phyloP scores from a whole-genome alignment of 2,329 filamentous ascomycete species.

The Coccinonectria pachysandricola region DNA sequence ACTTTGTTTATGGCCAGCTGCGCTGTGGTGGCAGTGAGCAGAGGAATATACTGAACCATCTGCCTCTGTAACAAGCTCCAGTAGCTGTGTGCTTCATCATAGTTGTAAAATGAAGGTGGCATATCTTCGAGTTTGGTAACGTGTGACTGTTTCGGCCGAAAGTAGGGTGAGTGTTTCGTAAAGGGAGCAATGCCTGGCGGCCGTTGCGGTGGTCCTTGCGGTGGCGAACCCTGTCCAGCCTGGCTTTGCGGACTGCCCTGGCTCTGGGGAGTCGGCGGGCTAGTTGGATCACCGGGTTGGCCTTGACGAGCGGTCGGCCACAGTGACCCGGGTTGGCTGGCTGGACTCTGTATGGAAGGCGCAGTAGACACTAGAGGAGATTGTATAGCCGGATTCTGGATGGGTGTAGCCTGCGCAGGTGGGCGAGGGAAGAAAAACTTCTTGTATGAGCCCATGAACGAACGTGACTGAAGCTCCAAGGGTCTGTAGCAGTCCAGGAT shows the following conservation, averaged over 20 bases:
- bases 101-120: conserved; percentile 20
- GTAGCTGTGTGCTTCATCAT: conserved; percentile 28
- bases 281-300: conserved; percentile 3
- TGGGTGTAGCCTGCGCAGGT: conserved; percentile 2
- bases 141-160: conserved; percentile 20
- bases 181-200: conserved; percentile 26
- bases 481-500: conserved; percentile 30
- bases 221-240: conserved; percentile 9
- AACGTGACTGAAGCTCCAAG: conserved; percentile 28
- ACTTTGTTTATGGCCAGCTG: conserved; percentile 21
- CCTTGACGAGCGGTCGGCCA: conserved; percentile 6
- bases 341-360: conserved; percentile 11
- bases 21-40: conserved; percentile 22
- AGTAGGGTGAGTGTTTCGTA: conserved; percentile 28
- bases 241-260: conserved; percentile 20
- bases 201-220: conserved; percentile 9
- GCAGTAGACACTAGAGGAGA: not conserved
- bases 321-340: conserved; percentile 19
- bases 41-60: conserved; percentile 27
- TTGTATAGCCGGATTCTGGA: conserved; percentile 6
- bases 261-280: conserved; percentile 26
- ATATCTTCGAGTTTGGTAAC: conserved; percentile 24
- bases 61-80: conserved; percentile 28
- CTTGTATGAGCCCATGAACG: conserved; percentile 28
- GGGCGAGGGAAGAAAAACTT: conserved; percentile 23